Base-by-base conservation (phyloP, 2,329 filamentous ascomycete genomes). In the Colletotrichum paranaense region DNA sequence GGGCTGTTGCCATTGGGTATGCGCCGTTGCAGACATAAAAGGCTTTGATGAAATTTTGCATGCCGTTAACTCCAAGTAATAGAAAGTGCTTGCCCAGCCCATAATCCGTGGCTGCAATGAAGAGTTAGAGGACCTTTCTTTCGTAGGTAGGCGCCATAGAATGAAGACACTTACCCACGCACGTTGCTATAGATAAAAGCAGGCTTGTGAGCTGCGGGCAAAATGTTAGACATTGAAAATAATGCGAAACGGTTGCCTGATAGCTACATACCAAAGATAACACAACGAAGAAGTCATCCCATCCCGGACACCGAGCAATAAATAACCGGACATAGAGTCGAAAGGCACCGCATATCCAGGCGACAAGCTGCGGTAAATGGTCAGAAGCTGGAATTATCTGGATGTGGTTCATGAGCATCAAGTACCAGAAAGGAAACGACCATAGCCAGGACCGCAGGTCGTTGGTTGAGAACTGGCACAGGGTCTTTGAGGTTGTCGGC, bases 271-370 rank as follows among this genome's bases (percentile, higher is more conserved):
- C 66, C 68, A 76, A 57, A 12, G 68, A 68, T 11, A 76, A 28
- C 12, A 76, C 38, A 2, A 77, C 74, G 26, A 77, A 75, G 12
- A 74, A 24, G 30, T 77, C 76, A 49, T 77, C 76, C 72, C 74
- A 73, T 49, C 76, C 76, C 2, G 68, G 62, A 56, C 52, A 72
- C 12, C 59, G 62, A 2, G 72, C 68, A 28, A 76, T 14, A 32
- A 68, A 72, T 14, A 64, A 56, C 1, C 76, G 74, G n/a, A 76
- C 75, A 53, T 74, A 76, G 3, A 77, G 52, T 38, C 76, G 76
- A 55, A 74, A 68, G n/a, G 49, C 9, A 6, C 72, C 75, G 32
- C 75, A 76, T 0, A 74, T 52, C 49, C 74, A 74, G 24, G 76
- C 73, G 16, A 68, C 7, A 42, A 28, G 12, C 62, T 65, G 19